phyloP scores from a whole-genome alignment of 2,329 filamentous ascomycete species.

The Cladobotryum protrusum region DNA sequence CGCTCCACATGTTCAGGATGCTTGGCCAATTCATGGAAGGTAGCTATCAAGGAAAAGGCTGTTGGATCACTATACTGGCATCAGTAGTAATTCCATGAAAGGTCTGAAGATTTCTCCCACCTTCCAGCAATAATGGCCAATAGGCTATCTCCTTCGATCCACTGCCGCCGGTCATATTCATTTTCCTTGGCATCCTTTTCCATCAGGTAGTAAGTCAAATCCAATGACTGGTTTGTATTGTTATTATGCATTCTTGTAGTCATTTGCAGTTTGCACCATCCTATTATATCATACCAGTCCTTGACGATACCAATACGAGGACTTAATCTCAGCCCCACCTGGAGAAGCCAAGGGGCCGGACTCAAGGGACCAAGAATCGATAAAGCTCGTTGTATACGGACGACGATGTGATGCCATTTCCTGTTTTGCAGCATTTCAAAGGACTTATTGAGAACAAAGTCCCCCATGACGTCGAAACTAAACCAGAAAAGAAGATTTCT shows the following conservation, averaged over 20 bases:
- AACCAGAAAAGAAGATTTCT: constrained; percentile 23
- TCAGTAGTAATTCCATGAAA: background rate
- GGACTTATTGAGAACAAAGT: constrained; percentile 29
- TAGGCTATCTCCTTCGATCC: constrained; percentile 4
- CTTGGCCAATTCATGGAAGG: constrained; percentile 16
- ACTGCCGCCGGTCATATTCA: background rate
- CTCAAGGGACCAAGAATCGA: constrained; percentile 24
- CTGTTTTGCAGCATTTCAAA: constrained; percentile 28
- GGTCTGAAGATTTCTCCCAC: constrained; percentile 7
- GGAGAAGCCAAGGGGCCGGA: constrained; percentile 22
- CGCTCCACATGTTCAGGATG: constrained; percentile 11
- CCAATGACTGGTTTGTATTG: constrained; percentile 1
- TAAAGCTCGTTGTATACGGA: constrained; percentile 19
- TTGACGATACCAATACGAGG: constrained; percentile 13
- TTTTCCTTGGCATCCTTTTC: background rate
- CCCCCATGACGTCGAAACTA: constrained; percentile 30
- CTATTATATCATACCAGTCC: constrained; percentile 19
- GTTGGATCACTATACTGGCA: constrained; percentile 14
- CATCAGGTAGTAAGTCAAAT: constrained; percentile 10
- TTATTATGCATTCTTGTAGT: constrained; percentile 7
- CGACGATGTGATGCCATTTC: constrained; percentile 23
- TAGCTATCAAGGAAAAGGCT: constrained; percentile 11
- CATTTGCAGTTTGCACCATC: constrained; percentile 18
- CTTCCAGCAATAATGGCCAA: constrained; percentile 19
- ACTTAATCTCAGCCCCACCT: constrained; percentile 17